Conservation (phyloP, 2,329 filamentous ascomycete species). For the Podosphaera xanthii region DNA sequence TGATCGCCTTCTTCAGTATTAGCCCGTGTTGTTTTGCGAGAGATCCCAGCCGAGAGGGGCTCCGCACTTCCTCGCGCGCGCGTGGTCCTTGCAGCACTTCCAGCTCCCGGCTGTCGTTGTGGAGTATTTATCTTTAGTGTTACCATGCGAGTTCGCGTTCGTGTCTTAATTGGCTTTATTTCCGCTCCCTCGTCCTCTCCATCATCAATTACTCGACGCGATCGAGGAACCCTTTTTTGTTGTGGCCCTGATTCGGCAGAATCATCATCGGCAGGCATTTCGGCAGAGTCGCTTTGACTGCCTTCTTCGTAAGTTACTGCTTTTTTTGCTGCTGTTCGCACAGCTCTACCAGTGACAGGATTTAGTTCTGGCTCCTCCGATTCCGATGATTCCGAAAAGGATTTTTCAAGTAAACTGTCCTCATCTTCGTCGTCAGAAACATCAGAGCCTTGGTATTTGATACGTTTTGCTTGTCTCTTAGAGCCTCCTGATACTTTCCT, state of each 20-base stretch:
- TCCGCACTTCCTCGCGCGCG: conserved; percentile 10
- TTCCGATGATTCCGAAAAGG: conserved; percentile 23
- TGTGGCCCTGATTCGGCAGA: neutral
- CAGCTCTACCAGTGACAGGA: conserved; percentile 24
- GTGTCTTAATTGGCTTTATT: neutral
- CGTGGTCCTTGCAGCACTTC: conserved; percentile 11
- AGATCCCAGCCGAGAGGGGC: conserved; percentile 10
- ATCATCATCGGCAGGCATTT: conserved; percentile 16
- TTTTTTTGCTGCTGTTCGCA: conserved; percentile 25
- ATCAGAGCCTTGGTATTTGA: conserved; percentile 34
- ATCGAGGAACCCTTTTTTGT: neutral
- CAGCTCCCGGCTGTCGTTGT: conserved; percentile 12
- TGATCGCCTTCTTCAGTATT: conserved; percentile 27
- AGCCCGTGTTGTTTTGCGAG: conserved; percentile 13
- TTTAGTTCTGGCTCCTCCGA: conserved; percentile 21
- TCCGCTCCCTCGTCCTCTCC: neutral
- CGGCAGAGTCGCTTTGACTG: conserved; percentile 18
- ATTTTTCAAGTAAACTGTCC: conserved; percentile 27
- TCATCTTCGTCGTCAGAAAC: conserved; percentile 34
- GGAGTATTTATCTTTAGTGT: conserved; percentile 13
- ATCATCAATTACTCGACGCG: neutral
- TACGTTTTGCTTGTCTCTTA: conserved; percentile 19
- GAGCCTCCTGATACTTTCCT: conserved; percentile 13
- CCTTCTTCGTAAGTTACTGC: conserved; percentile 26
- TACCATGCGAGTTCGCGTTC: conserved; percentile 10